Base-by-base conservation (phyloP, 2,329 filamentous ascomycete species). In the Elsinoe perseae region DNA sequence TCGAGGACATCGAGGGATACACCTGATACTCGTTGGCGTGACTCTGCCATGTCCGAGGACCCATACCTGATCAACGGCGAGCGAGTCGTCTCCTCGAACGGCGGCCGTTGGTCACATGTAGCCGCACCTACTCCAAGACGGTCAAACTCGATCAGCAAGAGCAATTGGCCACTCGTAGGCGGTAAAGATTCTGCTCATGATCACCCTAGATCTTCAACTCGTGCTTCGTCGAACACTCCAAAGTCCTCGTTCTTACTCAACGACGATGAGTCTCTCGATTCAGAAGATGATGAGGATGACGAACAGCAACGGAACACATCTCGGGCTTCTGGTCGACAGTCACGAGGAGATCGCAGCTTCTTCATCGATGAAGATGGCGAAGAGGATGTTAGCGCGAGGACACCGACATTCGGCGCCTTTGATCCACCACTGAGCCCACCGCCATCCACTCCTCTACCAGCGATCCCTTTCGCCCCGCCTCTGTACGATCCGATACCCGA, bases 191-290 rank as follows among this genome's bases (percentile, higher is more conserved):
- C 28, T 20, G 23, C 16, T 23, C 30, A 20, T 27, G 30, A 36
- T 10, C 23, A 34, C 10, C 38, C 30, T 14, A 23, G 38, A 36
- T 34, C 36, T 10, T 36, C 32, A 4, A 56, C 25, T 14, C 38
- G 40, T 18, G 28, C 18, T 25, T 46, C 53, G 60, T 27, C 57
- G 59, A 48, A 40, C 14, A 59, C 46, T 54, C 61, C 58, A 50
- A 70, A 59, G 61, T 68, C 62, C n/a, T 80, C 78, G 0, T 80
- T 80, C 62, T 65, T 80, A 3, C 70, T 80, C 4, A 72, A 78
- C 56, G 78, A 80, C 38, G 76, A 78, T 56, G 74, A 80, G 60
- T 77, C 77, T 46, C 65, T 80, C 28, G 82, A 80, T 56, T 80
- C 81, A 6, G 50, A 62, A 77, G 32, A 77, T 72, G 14, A 72